Conservation (phyloP, 495 filamentous ascomycete genomes). For the Evernia prunastri region DNA sequence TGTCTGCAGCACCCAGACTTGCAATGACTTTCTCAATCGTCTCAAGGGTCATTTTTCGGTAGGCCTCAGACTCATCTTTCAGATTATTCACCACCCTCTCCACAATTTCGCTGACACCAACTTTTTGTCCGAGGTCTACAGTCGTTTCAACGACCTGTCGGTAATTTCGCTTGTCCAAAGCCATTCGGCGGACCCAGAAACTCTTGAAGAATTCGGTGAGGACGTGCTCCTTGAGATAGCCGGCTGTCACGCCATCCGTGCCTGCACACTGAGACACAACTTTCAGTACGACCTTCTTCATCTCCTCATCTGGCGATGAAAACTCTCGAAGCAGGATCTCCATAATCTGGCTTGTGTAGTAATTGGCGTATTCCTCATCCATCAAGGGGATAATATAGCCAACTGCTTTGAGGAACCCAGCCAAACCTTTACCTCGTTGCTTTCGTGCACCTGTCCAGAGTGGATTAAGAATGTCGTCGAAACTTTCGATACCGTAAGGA, state of each 20-base stretch:
- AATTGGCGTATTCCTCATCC: slow-evolving; percentile 99
- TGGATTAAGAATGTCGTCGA: slow-evolving; percentile 94
- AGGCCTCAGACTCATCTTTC: slow-evolving; percentile 97
- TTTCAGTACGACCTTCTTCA: slow-evolving; percentile 99
- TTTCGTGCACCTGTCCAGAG: slow-evolving; percentile 90
- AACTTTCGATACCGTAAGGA: slow-evolving; percentile 98
- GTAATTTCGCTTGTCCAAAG: slow-evolving; percentile 93
- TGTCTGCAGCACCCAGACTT: slow-evolving; percentile 85
- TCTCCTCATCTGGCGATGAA: slow-evolving; percentile 94
- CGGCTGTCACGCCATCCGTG: slow-evolving; percentile 89
- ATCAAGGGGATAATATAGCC: slow-evolving; percentile 98
- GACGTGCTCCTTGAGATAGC: slow-evolving; percentile 91
- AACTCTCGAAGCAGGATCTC: slow-evolving; percentile 96
- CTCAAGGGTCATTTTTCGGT: slow-evolving; percentile 98
- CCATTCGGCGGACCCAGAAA: slow-evolving; percentile 98
- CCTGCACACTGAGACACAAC: slow-evolving; percentile 95
- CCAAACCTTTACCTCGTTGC: slow-evolving; percentile 92
- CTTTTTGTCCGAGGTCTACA: slow-evolving; percentile 94
- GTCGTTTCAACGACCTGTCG: slow-evolving; percentile 97
- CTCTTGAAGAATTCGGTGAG: slow-evolving; percentile 96
- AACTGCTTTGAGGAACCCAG: slow-evolving; percentile 94
- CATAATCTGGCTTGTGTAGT: slow-evolving; percentile 98
- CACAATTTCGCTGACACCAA: slow-evolving; percentile 89
- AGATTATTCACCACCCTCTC: slow-evolving; percentile 89
- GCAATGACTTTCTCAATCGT: slow-evolving; percentile 94